Conservation (phyloP, 257 asterid species). For the Coffea canephora region DNA sequence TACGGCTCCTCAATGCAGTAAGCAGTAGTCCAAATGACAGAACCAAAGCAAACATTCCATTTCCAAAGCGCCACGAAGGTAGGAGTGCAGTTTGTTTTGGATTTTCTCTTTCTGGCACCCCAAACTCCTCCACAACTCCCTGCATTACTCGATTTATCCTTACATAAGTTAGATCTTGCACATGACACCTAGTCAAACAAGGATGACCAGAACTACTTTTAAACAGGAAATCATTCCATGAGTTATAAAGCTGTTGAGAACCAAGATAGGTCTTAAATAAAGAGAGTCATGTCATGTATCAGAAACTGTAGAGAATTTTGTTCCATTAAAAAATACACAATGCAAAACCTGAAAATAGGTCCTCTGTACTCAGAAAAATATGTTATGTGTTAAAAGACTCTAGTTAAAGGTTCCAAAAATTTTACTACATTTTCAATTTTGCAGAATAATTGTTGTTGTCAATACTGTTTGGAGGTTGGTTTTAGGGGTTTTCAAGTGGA, state of each 20-base stretch:
- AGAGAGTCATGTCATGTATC: neutral
- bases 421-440: neutral
- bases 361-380: neutral
- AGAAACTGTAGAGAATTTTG: neutral
- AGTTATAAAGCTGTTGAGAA: neutral
- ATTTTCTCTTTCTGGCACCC: constrained; percentile 73
- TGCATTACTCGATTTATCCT: constrained; percentile 10
- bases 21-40: constrained; percentile 90
- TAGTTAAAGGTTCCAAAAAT: neutral
- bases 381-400: neutral
- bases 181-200: neutral
- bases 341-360: neutral
- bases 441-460: neutral
- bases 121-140: constrained; percentile 96
- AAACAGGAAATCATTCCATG: neutral
- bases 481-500: neutral
- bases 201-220: neutral
- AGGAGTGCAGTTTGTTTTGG: constrained; percentile 43
- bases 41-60: constrained; percentile 95
- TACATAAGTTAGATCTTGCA: neutral
- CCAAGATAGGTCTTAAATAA: neutral
- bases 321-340: neutral
- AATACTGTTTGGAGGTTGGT: neutral
- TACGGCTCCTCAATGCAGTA: constrained; percentile 77
- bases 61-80: constrained; percentile 92